Conservation (phyloP, 805 yeast genomes). For the Wickerhamiella cacticola region DNA sequence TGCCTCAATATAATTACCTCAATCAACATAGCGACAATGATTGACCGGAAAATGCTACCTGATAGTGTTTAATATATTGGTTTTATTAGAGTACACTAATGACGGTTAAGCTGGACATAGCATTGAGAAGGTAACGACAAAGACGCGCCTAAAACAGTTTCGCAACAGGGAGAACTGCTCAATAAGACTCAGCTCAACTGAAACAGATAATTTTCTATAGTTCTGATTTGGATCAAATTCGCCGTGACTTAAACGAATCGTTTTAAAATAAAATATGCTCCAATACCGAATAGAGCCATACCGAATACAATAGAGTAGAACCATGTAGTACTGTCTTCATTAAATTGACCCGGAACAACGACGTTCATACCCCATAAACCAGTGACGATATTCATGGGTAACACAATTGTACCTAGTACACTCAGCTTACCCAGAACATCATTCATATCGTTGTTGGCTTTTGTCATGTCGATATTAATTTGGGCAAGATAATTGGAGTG, state of each 20-base stretch:
- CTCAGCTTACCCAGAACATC: slow-evolving; percentile 92
- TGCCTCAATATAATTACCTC: too few relatives aligned
- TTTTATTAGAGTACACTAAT: too few relatives aligned
- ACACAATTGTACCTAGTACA: slow-evolving; percentile 83
- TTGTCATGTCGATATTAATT: slow-evolving; percentile 94
- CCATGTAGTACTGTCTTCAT: slow-evolving; percentile 49
- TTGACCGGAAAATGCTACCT: too few relatives aligned
- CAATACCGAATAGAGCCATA: slow-evolving; percentile 26
- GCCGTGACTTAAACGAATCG: slow-evolving; percentile 17
- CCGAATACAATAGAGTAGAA: slow-evolving; percentile 35
- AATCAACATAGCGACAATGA: too few relatives aligned
- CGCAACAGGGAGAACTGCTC: too few relatives aligned
- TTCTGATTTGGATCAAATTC: not conserved
- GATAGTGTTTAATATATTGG: too few relatives aligned
- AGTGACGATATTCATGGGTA: slow-evolving; percentile 90
- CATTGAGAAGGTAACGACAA: too few relatives aligned
- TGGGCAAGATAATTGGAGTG: slow-evolving; percentile 95
- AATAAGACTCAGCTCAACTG: too few relatives aligned
- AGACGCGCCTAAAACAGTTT: too few relatives aligned
- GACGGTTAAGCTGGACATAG: too few relatives aligned
- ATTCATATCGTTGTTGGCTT: slow-evolving; percentile 91
- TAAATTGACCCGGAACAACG: slow-evolving; percentile 79
- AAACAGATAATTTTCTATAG: too few relatives aligned
- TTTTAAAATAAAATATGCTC: slow-evolving; percentile 20
- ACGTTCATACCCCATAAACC: slow-evolving; percentile 99